Evolutionary conservation across 1,284 basidiomycete species (phyloP).

Genomic region (Pseudomicrostroma phylloplanum): DNA sequence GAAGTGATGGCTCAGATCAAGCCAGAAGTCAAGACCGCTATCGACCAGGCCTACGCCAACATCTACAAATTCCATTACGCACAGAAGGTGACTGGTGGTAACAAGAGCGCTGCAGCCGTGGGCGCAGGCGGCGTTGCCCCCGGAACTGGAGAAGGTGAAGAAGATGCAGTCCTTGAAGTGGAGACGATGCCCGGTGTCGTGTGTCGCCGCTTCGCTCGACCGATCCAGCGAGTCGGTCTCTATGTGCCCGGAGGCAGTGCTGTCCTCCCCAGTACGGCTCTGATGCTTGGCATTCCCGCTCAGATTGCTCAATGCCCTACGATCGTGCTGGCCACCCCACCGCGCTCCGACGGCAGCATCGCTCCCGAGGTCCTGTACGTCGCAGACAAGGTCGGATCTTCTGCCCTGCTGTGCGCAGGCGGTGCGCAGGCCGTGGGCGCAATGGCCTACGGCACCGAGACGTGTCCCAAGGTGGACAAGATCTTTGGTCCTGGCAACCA

Average conservation of each 20-base stretch:
- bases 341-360: conserved; percentile 56
- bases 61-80: conserved; percentile 58
- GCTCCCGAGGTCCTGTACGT: conserved; percentile 49
- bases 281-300: conserved; percentile 96
- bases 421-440: conserved; percentile 97
- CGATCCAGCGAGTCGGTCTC: conserved; percentile 88
- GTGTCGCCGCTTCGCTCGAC: conserved; percentile 68
- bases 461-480: conserved; percentile 95
- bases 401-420: conserved; percentile 58
- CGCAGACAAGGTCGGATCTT: conserved; percentile 38
- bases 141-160: conserved; percentile 55
- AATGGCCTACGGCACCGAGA: conserved; percentile 89
- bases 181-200: conserved; percentile 95
- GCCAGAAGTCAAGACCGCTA: conserved; percentile 64
- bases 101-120: conserved; percentile 55
- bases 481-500: conserved; percentile 99
- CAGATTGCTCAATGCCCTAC: conserved; percentile 92
- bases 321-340: conserved; percentile 90
- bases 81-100: conserved; percentile 44
- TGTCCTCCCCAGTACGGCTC: conserved; percentile 87
- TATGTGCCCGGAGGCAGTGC: conserved; percentile 98
- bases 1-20: conserved; percentile 45
- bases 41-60: conserved; percentile 86
- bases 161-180: conserved; percentile 63
- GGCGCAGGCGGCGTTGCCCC: conserved; percentile 18